A percentile compares a stretch with the other conserved stretches of the same genome.
Evolutionary conservation across 148 eudicot species (phyloP).

Genomic region (Silene conica): DNA sequence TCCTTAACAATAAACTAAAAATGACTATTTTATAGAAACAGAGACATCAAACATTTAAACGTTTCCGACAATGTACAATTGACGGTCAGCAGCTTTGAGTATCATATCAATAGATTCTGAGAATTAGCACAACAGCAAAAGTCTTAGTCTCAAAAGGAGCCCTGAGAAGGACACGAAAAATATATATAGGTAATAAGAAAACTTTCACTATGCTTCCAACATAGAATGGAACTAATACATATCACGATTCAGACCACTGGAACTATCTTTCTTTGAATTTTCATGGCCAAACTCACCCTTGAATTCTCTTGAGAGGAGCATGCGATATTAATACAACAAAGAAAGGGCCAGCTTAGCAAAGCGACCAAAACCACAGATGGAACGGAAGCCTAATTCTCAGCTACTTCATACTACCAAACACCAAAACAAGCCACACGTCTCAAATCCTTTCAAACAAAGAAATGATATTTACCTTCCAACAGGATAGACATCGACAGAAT

Average conservation of each 20-base stretch:
- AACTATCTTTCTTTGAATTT: neutral
- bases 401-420: neutral
- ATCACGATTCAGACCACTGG: no score
- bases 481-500: conserved; percentile 89
- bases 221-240: neutral
- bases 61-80: no score
- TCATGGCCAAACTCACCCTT: neutral
- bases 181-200: neutral
- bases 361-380: neutral
- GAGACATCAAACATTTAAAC: no score
- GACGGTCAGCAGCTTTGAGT: no score
- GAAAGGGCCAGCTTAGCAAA: neutral
- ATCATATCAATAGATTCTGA: no score
- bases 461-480: conserved; percentile 74
- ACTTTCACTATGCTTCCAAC: neutral
- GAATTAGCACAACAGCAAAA: neutral
- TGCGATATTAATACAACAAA: neutral
- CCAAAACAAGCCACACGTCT: neutral
- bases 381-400: neutral
- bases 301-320: neutral
- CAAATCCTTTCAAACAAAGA: neutral
- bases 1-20: no score
- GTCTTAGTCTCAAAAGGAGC: neutral
- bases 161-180: neutral
- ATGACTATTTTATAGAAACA: no score